These are phyloP conservation scores for Ophiostoma novo-ulmi DNA, from an alignment of 2,329 filamentous ascomycete genomes.

Conservation along the genomic window DNA sequence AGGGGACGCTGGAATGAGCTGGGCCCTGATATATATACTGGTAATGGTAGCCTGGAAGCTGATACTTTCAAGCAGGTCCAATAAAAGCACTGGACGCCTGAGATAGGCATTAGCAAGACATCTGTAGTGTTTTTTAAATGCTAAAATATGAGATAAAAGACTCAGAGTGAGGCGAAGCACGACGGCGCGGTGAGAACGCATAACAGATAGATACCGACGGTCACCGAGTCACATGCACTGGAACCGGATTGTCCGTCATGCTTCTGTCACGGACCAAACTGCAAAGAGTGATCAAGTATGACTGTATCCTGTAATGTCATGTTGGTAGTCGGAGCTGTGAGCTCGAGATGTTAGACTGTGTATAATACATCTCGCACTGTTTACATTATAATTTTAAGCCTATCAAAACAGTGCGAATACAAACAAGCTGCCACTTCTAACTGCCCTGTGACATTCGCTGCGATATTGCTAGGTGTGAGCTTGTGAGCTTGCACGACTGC, in stretches of 20 bases:
- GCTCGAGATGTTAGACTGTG: neutral
- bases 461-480: neutral
- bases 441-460: neutral
- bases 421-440: neutral
- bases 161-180: neutral
- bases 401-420: neutral
- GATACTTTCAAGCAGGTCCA: too few species aligned
- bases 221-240: neutral
- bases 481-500: neutral
- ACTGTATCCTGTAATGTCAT: neutral
- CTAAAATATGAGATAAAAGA: neutral
- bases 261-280: neutral
- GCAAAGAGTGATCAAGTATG: neutral
- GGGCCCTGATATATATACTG: neutral
- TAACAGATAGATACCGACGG: neutral
- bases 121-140: neutral
- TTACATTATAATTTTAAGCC: neutral
- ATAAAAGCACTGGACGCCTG: too few species aligned
- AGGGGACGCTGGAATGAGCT: too few species aligned
- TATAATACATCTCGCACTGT: neutral
- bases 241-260: neutral
- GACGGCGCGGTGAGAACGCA: neutral
- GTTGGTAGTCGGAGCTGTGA: neutral
- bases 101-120: too few species aligned
- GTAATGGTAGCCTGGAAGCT: too few species aligned